phyloP scores from a whole-genome alignment of 2,329 filamentous ascomycete species.

The Venturia pyrina region DNA sequence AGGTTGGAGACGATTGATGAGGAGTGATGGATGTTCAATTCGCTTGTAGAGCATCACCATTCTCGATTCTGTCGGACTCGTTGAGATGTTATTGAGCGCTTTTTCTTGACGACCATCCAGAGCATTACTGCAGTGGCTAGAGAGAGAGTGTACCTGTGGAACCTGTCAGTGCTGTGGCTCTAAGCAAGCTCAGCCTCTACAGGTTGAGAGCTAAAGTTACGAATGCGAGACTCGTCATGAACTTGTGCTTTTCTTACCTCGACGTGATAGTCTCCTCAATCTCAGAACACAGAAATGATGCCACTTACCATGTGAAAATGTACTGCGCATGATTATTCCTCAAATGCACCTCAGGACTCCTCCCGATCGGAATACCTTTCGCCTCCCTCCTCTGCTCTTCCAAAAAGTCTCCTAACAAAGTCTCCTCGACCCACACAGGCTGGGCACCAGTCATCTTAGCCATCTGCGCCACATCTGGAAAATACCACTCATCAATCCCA shows the following conservation, averaged over 20 bases:
- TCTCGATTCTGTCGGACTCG: conserved; percentile 67
- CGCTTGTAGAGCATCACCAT: conserved; percentile 44
- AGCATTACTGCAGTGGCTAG: conserved; percentile 88
- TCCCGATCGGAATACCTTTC: conserved; percentile 80
- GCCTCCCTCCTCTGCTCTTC: conserved; percentile 63
- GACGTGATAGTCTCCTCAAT: neutral
- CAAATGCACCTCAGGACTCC: conserved; percentile 80
- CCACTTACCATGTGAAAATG: conserved; percentile 88
- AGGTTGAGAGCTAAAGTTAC: neutral
- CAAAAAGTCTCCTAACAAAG: conserved; percentile 79
- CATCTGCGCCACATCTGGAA: conserved; percentile 91
- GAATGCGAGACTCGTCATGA: neutral
- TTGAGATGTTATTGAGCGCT: conserved; percentile 59
- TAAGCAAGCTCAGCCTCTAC: neutral
- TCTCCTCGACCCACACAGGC: conserved; percentile 90
- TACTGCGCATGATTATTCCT: conserved; percentile 97
- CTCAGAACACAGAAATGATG: neutral
- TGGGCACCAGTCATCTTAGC: conserved; percentile 71
- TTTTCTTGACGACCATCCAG: conserved; percentile 88
- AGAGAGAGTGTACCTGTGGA: conserved; percentile 69
- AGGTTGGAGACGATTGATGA: conserved; percentile 31
- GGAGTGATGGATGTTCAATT: conserved; percentile 27
- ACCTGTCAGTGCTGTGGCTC: conserved; percentile 16
- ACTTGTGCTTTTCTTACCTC: neutral
- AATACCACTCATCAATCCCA: conserved; percentile 79